These are phyloP conservation scores for Macrolepiota fuliginosa DNA, from an alignment of 768 basidiomycete genomes.

Conservation along the genomic window DNA sequence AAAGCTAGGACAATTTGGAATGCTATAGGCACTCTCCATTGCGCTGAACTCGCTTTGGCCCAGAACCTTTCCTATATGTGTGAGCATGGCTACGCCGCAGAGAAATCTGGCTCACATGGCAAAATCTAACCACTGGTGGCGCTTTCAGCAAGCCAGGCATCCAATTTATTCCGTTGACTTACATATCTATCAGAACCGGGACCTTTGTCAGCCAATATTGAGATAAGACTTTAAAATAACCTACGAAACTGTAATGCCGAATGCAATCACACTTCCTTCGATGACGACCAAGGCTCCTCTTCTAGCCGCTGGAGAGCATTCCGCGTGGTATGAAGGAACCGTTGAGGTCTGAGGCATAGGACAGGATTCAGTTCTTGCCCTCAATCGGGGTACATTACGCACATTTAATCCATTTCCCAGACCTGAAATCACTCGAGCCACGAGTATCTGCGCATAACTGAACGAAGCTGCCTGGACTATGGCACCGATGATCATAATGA, in stretches of 20 bases:
- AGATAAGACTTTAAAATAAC: slow-evolving; percentile 21
- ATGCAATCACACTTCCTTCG: slow-evolving; percentile 61
- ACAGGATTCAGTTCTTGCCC: neutral
- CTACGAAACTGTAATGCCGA: slow-evolving; percentile 62
- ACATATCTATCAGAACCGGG: slow-evolving; percentile 15
- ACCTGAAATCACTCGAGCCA: slow-evolving; percentile 59
- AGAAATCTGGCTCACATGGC: slow-evolving; percentile 39
- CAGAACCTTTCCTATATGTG: slow-evolving; percentile 38
- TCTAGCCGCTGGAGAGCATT: slow-evolving; percentile 58
- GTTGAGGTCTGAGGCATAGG: slow-evolving; percentile 49
- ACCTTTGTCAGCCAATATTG: neutral
- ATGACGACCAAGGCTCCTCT: slow-evolving; percentile 65
- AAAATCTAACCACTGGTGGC: slow-evolving; percentile 58
- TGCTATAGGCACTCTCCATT: slow-evolving; percentile 65
- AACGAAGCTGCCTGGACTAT: slow-evolving; percentile 57
- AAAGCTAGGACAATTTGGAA: slow-evolving; percentile 56
- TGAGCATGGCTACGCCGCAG: neutral
- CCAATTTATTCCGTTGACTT: neutral
- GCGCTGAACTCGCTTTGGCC: slow-evolving; percentile 46
- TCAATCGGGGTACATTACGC: slow-evolving; percentile 14
- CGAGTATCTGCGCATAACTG: slow-evolving; percentile 58
- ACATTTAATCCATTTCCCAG: slow-evolving; percentile 67
- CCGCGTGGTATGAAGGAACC: slow-evolving; percentile 62
- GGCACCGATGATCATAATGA: slow-evolving; percentile 62
- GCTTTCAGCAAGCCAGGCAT: neutral